These are phyloP conservation scores for Pholiota adiposa DNA, from an alignment of 1,284 basidiomycete genomes.

Conservation along the genomic window DNA sequence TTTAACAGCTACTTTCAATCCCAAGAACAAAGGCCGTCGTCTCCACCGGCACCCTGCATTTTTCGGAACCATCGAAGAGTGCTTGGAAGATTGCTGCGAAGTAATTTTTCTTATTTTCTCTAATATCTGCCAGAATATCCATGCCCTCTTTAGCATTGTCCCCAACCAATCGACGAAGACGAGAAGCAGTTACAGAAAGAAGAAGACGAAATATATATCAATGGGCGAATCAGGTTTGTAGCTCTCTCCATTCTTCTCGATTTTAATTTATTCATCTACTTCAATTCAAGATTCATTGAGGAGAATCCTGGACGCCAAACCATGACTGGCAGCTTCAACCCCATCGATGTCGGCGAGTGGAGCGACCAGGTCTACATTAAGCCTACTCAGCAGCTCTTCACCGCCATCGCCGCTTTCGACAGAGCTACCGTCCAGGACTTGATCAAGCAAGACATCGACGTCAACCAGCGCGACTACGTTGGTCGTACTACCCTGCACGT, in stretches of 20 bases:
- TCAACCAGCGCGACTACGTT: constrained; percentile 60
- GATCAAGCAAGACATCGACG: constrained; percentile 41
- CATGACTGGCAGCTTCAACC: constrained; percentile 65
- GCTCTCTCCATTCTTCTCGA: neutral
- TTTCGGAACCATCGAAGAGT: constrained; percentile 60
- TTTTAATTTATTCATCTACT: neutral
- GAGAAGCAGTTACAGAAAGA: constrained; percentile 52
- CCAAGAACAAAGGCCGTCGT: constrained; percentile 58
- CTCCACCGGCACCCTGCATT: constrained; percentile 67
- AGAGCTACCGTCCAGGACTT: constrained; percentile 40
- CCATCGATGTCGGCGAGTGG: constrained; percentile 71
- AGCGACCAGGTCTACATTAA: constrained; percentile 60
- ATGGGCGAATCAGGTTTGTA: constrained; percentile 54
- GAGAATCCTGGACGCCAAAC: constrained; percentile 64
- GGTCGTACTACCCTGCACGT: constrained; percentile 61
- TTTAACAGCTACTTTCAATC: constrained; percentile 57
- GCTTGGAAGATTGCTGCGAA: constrained; percentile 63
- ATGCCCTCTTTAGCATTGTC: constrained; percentile 44
- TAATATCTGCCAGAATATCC: neutral
- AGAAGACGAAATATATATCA: constrained; percentile 56
- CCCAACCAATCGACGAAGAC: constrained; percentile 52
- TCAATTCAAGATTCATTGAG: constrained; percentile 50
- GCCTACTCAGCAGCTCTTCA: constrained; percentile 54
- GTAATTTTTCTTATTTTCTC: constrained; percentile 30
- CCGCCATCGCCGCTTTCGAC: constrained; percentile 51